Evolutionary conservation across 495 filamentous ascomycete genomes (phyloP).

Genomic region (Talaromyces stipitatus): DNA sequence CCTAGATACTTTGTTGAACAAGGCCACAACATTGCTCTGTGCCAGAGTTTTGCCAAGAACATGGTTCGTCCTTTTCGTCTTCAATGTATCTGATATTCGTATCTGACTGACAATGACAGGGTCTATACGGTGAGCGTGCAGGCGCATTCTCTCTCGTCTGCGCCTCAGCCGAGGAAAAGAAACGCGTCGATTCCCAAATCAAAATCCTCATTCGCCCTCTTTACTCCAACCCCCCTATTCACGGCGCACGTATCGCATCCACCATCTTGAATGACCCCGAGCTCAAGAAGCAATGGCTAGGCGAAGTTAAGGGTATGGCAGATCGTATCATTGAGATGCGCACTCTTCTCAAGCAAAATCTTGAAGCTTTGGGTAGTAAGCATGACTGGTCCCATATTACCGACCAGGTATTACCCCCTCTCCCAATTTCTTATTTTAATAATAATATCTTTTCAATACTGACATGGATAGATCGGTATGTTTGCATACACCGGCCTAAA

Average conservation of each 20-base stretch:
- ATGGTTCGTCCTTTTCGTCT: conserved; percentile 53
- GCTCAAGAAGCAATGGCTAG: conserved; percentile 89
- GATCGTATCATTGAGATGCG: conserved; percentile 99
- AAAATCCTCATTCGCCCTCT: conserved; percentile 96
- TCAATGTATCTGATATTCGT: background rate
- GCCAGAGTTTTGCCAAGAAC: conserved; percentile 99
- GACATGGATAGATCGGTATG: conserved; percentile 74
- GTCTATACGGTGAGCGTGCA: conserved; percentile 96
- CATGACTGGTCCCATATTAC: conserved; percentile 99
- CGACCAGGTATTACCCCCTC: conserved; percentile 47
- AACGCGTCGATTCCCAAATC: conserved; percentile 92
- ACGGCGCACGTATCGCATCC: conserved; percentile 89
- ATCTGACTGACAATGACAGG: conserved; percentile 35
- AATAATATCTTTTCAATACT: background rate
- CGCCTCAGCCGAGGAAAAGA: conserved; percentile 80
- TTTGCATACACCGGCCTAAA: conserved; percentile 95
- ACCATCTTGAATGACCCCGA: conserved; percentile 83
- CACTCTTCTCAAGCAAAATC: conserved; percentile 80
- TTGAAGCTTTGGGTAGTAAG: conserved; percentile 88
- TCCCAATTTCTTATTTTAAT: background rate
- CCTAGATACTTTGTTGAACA: conserved; percentile 85
- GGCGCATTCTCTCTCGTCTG: conserved; percentile 93
- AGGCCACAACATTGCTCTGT: conserved; percentile 81
- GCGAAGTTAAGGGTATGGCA: conserved; percentile 97
- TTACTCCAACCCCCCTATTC: conserved; percentile 96